A percentile compares a stretch with the other conserved stretches of the same genome.
These are phyloP conservation scores for Pseudoscleropodium purum DNA, from an alignment of 225 moss, liverwort and hornwort species.

Conservation along the genomic window DNA sequence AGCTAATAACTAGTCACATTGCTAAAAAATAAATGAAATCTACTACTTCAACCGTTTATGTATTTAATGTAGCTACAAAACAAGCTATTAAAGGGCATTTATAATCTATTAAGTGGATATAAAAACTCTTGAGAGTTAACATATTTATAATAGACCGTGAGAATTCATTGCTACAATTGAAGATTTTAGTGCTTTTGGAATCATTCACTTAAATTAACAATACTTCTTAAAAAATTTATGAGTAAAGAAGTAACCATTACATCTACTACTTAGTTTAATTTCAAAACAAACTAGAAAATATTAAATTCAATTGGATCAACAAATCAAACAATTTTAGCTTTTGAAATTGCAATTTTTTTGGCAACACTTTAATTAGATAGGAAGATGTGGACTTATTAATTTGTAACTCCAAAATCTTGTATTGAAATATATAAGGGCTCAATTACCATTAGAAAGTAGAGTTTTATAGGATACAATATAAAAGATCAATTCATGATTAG, in stretches of 20 bases:
- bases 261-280: not conserved
- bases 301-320: not conserved
- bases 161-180: not conserved
- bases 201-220: not conserved
- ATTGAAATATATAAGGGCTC: not conserved
- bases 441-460: not conserved
- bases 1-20: not conserved
- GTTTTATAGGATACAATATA: not conserved
- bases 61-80: not conserved
- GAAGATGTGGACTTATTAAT: not conserved
- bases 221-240: rapidly evolving
- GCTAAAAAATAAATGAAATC: not conserved
- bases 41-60: rapidly evolving
- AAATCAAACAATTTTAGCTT: not conserved
- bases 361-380: not conserved
- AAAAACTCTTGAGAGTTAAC: rapidly evolving
- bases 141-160: rapidly evolving
- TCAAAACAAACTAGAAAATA: not conserved
- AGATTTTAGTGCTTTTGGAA: too few relatives aligned
- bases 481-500: not conserved
- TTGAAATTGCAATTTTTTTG: not conserved
- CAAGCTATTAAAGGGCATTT: not conserved
- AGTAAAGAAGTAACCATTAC: not conserved
- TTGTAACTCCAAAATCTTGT: not conserved
- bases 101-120: rapidly evolving